Base-by-base conservation (phyloP, 176 grass and related monocot species). In the Neostapfia colusana region DNA sequence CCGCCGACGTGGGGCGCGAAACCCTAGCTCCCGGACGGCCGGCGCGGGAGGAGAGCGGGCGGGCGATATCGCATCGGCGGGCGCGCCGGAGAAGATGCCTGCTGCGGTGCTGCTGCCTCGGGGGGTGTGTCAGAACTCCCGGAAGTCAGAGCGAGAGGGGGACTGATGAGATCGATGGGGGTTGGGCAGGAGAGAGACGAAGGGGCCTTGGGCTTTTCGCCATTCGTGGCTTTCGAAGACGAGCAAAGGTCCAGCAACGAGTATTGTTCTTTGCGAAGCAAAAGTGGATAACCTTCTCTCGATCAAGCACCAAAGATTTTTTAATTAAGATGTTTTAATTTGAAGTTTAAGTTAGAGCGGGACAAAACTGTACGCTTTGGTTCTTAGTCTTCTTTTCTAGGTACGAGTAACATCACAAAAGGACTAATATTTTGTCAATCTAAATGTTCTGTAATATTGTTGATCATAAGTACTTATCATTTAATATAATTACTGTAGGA, bases 61-160 rank as follows among this genome's bases (percentile, higher is more conserved):
- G 54, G 43, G 72, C 73, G 79, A 87, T 87, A 79, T 67, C 60
- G 26, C 74, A 38, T 40, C 38, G 73, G 79, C 59, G 70, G 72
- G 4, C 72, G 78, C 73, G 77, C 7, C 27, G 46, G 2, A 48
- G 18, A 7, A 39, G 85, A 75, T 67, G 49, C 63, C 21, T 7
- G 73, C 75, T 75, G 68, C 21, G 11, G 39, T 17, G 55, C 36
- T 65, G 72, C 14, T 78, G 79, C 67, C 51, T 87, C 6, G 66
- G 60, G 56, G 65, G 20, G 37, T 68, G 61, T 42, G 80, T 67
- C 79, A n/a, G 67, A 61, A 65, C 42, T 21, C 11, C 15, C 59
- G 15, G 54, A 21, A 61, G 74, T 80, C 70, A 81, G 63, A 69
- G 85, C 13, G 24, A 7, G 55, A 21, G 24, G 39, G 24, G 73